Evolutionary conservation across 257 asterid species (phyloP), one percentile per base, ranked within the genome.

Genomic region (Galeopsis tetrahit): DNA sequence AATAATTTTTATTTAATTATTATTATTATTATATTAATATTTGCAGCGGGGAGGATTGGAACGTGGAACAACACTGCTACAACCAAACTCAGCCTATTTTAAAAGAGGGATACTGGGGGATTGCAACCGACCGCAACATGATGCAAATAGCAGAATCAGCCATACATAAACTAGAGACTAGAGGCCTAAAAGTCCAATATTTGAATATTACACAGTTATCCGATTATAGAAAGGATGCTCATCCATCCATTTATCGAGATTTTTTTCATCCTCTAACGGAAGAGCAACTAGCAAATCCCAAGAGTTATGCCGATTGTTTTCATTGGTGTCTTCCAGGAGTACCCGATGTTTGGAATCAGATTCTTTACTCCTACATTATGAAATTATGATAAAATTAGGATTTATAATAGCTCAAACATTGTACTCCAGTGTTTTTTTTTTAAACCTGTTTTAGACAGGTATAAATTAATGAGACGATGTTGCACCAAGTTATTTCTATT

Each of bases 301-400:
- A 5, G 68, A 78, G 79, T 60, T 81, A 68, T 14, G 13, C 51
- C 1, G 96, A 89, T 70, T 90, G 96, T 61, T 73, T 72, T 0
- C 95, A 88, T 62, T 90, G 96, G 95, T 90, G 96, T 48, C 85
- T 90, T 49, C 96, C 96, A 0, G 92, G 96, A 43, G 86, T 90
- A 14, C 96, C 96, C 3, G 96, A 90, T 83, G 84, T 84, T 65
- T 90, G 96, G 96, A 90, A 90, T 63, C 67, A 81, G 14, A 72
- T 90, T 62, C 81, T 90, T 11, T 87, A 86, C 74, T 49, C 28
- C 7, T 49, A 49, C 9, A 49, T 49, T n/a, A 49, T 49, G 56
- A 5, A n/a, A 49, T 49, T 70, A 78, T n/a, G 78, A 81, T 9
- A 33, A 49, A 49, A 10, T n/a, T 49, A 49, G 28, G 2, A n/a